phyloP scores from a whole-genome alignment of 2,329 filamentous ascomycete genomes.

The Beauveria caledonica region DNA sequence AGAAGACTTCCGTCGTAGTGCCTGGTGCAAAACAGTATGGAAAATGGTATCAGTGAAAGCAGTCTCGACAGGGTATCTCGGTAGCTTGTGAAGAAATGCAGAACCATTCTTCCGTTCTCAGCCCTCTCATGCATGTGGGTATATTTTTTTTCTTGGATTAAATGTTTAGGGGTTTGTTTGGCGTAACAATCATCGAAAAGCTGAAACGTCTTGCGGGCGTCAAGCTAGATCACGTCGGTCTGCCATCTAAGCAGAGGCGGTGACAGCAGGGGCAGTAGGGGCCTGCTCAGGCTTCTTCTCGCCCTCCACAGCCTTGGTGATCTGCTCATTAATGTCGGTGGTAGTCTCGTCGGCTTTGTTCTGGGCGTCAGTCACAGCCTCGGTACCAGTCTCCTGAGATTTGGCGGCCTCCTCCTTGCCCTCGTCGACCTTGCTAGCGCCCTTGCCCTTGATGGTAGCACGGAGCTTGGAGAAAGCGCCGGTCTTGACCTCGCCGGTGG shows the following conservation, averaged over 20 bases:
- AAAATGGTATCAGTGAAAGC: conserved; percentile 37
- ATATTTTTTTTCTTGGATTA: conserved; percentile 19
- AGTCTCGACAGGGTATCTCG: conserved; percentile 49
- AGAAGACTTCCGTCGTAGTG: conserved; percentile 11
- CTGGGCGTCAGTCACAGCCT: conserved; percentile 23
- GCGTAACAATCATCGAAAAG: conserved; percentile 10
- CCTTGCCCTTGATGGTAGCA: conserved; percentile 45
- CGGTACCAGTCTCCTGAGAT: conserved; percentile 28
- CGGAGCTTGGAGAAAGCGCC: conserved; percentile 54
- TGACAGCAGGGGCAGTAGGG: conserved; percentile 37
- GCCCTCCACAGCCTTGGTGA: conserved; percentile 18
- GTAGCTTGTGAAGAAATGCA: conserved; percentile 45
- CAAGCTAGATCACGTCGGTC: conserved; percentile 15
- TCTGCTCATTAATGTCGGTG: conserved; percentile 23
- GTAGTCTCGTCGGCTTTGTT: conserved; percentile 28
- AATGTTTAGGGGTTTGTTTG: conserved; percentile 17
- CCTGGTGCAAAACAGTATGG: conserved; percentile 22
- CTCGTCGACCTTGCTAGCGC: conserved; percentile 33
- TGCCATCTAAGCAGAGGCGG: conserved; percentile 41
- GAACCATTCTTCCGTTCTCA: conserved; percentile 41
- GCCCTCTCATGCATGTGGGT: conserved; percentile 29
- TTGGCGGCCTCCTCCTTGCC: conserved; percentile 22
- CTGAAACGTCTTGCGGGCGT: conserved; percentile 1
- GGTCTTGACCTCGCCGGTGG: conserved; percentile 46
- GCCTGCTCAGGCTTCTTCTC: conserved; percentile 29